Base-by-base conservation (phyloP, 805 yeast genomes). In the Candida nemodendra region DNA sequence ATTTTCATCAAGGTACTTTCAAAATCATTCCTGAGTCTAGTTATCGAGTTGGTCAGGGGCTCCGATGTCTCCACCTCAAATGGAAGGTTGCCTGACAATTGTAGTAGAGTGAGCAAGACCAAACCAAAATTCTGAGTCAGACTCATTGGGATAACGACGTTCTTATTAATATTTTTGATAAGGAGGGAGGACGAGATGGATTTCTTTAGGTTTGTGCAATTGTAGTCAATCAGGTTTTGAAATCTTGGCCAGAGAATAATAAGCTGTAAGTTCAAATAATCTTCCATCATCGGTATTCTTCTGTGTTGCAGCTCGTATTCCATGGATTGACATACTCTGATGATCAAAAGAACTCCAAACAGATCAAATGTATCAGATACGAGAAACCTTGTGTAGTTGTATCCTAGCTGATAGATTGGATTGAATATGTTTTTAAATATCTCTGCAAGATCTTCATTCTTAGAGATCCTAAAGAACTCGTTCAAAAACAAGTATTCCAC, bases 161-260 rank as follows among this genome's bases (percentile, higher is more conserved):
- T 59, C 12, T 61, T 57, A 23, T 39, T 41, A 11, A 54, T 50
- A 21, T 42, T 45, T 27, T 54, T 56, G 7, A 59, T 41, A 7
- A 56, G 15, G 9, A 46, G 31, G 4, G 72, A 62, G 1, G 78
- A 74, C 1, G 78, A 74, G 22, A 54, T 48, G 1, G 57, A 73
- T 36, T 69, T 75, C 44, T 83, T 80, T 57, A 88, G 64, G 34
- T 80, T 76, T 15, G 79, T 84, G 50, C 95, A 82, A 51, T 91
- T 86, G 23, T 76, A 64, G 56, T 89, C 96, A 28, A 90, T 73
- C 23, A 87, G 67, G 31, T 69, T 71, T 52, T 89, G 90, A 53
- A 90, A 84, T 41, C 75, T 78, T 0, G 97, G 96, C 98, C 98
- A 93, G 30, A 91, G 64, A 3, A 74, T 59, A 35, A 87, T 74